phyloP scores from a whole-genome alignment of 257 asterid species.

The Coffea eugenioides region DNA sequence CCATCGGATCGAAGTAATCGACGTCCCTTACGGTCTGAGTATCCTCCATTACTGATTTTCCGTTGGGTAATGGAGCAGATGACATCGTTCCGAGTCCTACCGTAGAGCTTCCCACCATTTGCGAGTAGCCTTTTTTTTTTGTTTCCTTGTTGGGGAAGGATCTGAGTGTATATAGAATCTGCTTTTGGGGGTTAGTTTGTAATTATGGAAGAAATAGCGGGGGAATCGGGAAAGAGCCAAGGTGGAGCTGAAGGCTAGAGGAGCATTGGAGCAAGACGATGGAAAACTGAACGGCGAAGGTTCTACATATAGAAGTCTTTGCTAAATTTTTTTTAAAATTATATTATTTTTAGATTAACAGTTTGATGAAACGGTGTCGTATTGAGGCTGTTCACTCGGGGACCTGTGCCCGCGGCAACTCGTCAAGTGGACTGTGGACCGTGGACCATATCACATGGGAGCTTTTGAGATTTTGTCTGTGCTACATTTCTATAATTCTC shows the following conservation, averaged over 20 bases:
- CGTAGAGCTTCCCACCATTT: conserved; percentile 48
- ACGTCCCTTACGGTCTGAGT: conserved; percentile 19
- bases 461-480: no score
- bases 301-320: background rate
- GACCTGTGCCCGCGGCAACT: no score
- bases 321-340: no score
- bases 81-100: conserved; percentile 31
- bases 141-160: background rate
- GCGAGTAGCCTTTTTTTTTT: background rate
- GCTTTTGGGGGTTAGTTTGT: background rate
- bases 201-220: background rate
- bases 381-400: no score
- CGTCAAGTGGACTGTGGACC: no score
- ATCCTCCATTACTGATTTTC: conserved; percentile 15
- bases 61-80: conserved; percentile 29
- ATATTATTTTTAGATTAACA: no score
- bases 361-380: background rate
- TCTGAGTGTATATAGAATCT: background rate
- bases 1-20: conserved; percentile 46
- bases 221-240: background rate
- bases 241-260: background rate
- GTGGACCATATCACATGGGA: no score
- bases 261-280: background rate
- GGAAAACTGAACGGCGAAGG: background rate
- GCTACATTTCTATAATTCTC: no score